Base-by-base conservation (phyloP, 2,329 filamentous ascomycete species). In the Teratosphaeriaceae sp. region DNA sequence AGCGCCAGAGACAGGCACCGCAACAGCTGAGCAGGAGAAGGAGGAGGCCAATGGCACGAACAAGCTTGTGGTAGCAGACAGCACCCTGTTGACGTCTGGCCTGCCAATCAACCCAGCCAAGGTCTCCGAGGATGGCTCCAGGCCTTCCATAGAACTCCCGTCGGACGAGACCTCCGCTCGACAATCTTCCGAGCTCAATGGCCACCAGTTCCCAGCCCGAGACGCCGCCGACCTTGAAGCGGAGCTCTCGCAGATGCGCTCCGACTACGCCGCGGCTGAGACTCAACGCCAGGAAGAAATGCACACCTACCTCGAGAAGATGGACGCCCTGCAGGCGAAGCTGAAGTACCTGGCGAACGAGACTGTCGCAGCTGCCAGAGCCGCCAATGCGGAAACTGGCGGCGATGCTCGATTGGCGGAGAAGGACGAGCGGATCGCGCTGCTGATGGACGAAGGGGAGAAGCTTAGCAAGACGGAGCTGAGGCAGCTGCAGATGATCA, bases 321-420 rank as follows among this genome's bases (percentile, higher is more conserved):
- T 96, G 43, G 92, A 98, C 68, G 85, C 89, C 3, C 69, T 98
- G 1, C 87, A 97, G 62, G 80, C 88, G 5, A 97, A 98, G 60
- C 69, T 98, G 21, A 84, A 89, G 52, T 96, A 94, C 58, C 70
- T 98, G 11, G 82, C 89, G 2, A 84, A 84, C 48, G 85, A 89
- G 58, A 82, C 85, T 11, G 79, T 84, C 0, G 83, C 89, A 23
- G 74, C 82, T 0, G 87, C 92, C 1, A 84, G 82, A 57, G 78
- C 80, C 52, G 75, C 80, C 5, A 80, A 79, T 2, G 68, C 74
- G n/a, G 69, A 74, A 19, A 79, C 84, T 1, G 69, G 76, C 2
- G 60, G 77, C 0, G 84, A 84, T 5, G 86, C 83, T 62, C 88
- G 85, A 58, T 64, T 97, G 12, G 85, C 87, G 1, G 88, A 94